Evolutionary conservation across 371 early-diverging fungal species (phyloP), one percentile per base, ranked within the genome.

Genomic region (Mucor indicus): DNA sequence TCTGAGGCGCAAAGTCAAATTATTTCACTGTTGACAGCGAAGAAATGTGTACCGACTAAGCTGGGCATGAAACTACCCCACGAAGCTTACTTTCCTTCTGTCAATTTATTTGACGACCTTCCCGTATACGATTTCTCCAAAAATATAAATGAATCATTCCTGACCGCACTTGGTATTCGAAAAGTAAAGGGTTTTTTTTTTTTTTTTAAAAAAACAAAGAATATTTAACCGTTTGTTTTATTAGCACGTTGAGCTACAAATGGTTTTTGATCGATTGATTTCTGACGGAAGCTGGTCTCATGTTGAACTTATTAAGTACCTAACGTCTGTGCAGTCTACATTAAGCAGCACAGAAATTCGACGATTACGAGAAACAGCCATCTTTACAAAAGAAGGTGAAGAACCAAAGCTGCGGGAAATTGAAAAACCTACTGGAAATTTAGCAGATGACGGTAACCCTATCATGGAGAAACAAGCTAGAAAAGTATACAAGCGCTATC

Each of bases 281-380:
- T 80, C 81, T 9, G 85, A 84, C 9, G 81, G 93, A 17, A 86
- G 86, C 36, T 95, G 94, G 94, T 90, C 92, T 37, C 90, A 92
- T 45, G 69, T 85, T 20, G 89, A 92, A 48, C 72, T 95, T 2
- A 78, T 89, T 22, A 91, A 90, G 51, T 94, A 92, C 50, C 69
- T 95, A 7, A 77, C 87, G 0, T 76, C 84, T 2, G 80, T 90
- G 17, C 77, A 83, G 32, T 66, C 68, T 19, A 86, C 84, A 15
- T 53, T 94, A 3, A 79, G 79, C 10, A 55, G 64, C 0, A 47
- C 56, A 4, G 95, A 95, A 56, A 55, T 79, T 16, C 63, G 67
- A 7, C 74, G 86, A 38, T 67, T 95, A 35, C 59, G 71, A 21
- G 72, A 73, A 8, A 87, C 93, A 0, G 45, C 82, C 0, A 79